Evolutionary conservation across 2,329 filamentous ascomycete species (phyloP), one percentile per base, ranked within the genome.

Genomic region (Sporothrix brasiliensis): DNA sequence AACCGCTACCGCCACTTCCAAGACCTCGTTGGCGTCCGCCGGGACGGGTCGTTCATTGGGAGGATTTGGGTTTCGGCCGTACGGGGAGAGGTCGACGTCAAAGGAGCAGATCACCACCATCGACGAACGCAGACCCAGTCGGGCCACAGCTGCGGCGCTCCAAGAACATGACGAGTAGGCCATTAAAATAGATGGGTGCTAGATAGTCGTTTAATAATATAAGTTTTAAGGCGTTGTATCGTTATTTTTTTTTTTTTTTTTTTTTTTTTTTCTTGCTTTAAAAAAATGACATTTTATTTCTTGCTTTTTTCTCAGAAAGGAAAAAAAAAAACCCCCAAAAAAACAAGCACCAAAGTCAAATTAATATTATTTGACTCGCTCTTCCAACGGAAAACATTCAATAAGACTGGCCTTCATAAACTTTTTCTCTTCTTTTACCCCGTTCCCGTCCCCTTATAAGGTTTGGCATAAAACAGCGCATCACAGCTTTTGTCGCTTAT

Each of bases 1-100:
- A 44, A 16, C 47, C 54, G 49, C 21, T 56, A 27, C 52, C 66
- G 5, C 66, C 66, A 19, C 30, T 67, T 4, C 56, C 49, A 4
- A 56, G 44, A 30, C 61, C 58, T 19, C 56, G 66, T 2, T 71
- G 70, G 70, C 66, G 56, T 0, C 70, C 70, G 3, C 70, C 66
- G 1, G 70, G 70, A 14, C 60, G 67, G 0, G 60, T 34, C n/a
- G 50, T 69, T 14, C 61, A 71, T 19, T 71, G 70, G 70, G 67
- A 68, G 13, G 58, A 52, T n/a, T 21, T 53, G 47, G 30, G 11
- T 14, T 27, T 52, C 24, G 27, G 19, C 11, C 19, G 61, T 21
- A 11, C 44, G n/a, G 27, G 4, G 16, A 63, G 39, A 4, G 13
- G 39, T 19, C 13, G 39, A 3, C 58, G 39, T 16, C 44, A 24